Base-by-base conservation (phyloP, 164 flowering plant species). In the Euptelea pleiosperma region DNA sequence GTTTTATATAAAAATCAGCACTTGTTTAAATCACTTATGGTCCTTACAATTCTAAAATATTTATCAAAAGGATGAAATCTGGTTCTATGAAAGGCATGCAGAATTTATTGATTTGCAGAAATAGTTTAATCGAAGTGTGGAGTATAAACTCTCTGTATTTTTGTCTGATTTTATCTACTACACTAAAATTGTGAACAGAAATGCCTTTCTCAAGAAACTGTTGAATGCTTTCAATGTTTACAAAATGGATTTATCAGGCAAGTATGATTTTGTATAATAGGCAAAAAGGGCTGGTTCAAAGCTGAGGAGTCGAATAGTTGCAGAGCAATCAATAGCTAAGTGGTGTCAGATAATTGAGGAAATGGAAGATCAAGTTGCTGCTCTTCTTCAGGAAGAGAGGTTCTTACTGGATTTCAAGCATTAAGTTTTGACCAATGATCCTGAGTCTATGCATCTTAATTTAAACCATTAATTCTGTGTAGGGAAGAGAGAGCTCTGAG, bases 261-360 rank as follows among this genome's bases (percentile, higher is more conserved):
- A 34, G 28, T 21, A 19, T 56, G 39, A 49, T 19, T 61, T 39
- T 22, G 14, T 55, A 18, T 36, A 22, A 52, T 55, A 91, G 96
- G 88, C 85, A 30, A 93, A 88, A 70, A 79, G 81, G 69, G 95
- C 82, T 69, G 97, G 97, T 64, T 86, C 99, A 31, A 88, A 76
- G 72, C 62, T 90, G 67, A 84, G 67, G 75, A 86, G 85, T 64
- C 74, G 97, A 61, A 86, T 70, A 35, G 89, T 93, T 51, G 86
- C 96, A 24, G 94, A 89, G 74, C 83, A 84, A 63, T 84, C 97
- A 55, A 82, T 90, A 59, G 63, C 59, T 12, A 88, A 86, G 80
- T 93, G 99, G 97, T 75, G 77, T 49, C 69, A 85, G 57, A 70
- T 69, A 51, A 90, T 93, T 74, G 99, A 93, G 41, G 80, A 86